Evolutionary conservation across 140 eudicot genomes (phyloP).

Genomic region (Erigeron philadelphicus): DNA sequence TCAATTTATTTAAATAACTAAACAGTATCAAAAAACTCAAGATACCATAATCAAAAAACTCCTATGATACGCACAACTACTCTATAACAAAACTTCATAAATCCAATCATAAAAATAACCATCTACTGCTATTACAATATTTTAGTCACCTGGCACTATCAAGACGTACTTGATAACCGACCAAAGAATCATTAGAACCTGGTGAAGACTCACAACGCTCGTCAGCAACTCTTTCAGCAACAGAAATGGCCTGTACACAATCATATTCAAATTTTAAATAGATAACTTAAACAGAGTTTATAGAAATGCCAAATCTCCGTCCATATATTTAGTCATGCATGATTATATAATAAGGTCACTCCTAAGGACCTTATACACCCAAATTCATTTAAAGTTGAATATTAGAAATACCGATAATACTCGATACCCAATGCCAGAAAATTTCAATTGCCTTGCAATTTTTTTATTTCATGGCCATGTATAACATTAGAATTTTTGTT

Average conservation of each 20-base stretch:
- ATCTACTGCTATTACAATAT: neutral
- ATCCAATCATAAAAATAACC: neutral
- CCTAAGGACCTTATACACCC: constrained; percentile 10
- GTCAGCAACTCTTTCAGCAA: constrained; percentile 96
- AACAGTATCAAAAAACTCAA: neutral
- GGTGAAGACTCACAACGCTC: constrained; percentile 95
- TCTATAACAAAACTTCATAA: neutral
- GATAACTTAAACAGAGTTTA: constrained; percentile 8
- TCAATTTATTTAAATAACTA: neutral
- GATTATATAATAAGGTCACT: neutral
- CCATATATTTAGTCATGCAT: constrained; percentile 3
- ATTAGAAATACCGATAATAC: neutral
- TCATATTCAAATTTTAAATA: constrained; percentile 18
- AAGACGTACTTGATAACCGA: constrained; percentile 99
- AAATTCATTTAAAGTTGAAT: neutral
- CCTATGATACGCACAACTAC: neutral
- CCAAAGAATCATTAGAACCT: constrained; percentile 86
- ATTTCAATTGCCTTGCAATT: constrained; percentile 12
- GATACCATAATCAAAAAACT: neutral
- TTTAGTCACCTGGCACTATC: constrained; percentile 89
- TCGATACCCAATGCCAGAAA: too few species aligned
- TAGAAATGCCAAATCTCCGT: constrained; percentile 2
- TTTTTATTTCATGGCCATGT: constrained; percentile 1
- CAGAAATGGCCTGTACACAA: constrained; percentile 75
- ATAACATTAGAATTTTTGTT: constrained; percentile 10